These are phyloP conservation scores for Aspergillus transmontanensis DNA, from an alignment of 2,329 filamentous ascomycete genomes.

Conservation along the genomic window DNA sequence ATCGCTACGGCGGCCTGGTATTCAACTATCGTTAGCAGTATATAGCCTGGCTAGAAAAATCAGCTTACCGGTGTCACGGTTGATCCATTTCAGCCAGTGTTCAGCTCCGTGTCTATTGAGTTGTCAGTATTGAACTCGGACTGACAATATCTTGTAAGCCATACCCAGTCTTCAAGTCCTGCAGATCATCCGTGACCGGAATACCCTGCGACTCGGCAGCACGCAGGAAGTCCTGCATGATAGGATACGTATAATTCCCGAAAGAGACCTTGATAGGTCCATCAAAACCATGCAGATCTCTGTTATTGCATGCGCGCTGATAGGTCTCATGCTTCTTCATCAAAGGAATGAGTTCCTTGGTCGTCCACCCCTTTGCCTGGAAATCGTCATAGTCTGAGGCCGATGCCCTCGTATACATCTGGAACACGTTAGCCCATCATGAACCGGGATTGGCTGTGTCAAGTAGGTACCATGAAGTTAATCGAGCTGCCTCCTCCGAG, in stretches of 20 bases:
- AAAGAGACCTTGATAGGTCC: conserved; percentile 83
- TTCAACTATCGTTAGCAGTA: conserved; percentile 14
- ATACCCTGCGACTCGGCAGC: conserved; percentile 74
- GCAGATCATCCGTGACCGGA: conserved; percentile 72
- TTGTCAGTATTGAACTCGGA: not conserved
- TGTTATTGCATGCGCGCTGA: conserved; percentile 65
- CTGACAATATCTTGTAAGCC: not conserved
- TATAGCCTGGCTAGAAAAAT: not conserved
- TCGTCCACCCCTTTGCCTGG: conserved; percentile 77
- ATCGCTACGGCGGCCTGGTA: conserved; percentile 72
- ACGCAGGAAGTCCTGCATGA: conserved; percentile 78
- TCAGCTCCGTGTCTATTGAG: conserved; percentile 65
- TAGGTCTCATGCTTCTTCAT: conserved; percentile 84
- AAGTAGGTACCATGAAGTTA: conserved; percentile 67
- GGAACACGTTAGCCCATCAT: not conserved
- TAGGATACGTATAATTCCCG: conserved; percentile 77
- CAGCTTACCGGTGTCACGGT: conserved; percentile 56
- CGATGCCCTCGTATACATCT: conserved; percentile 74
- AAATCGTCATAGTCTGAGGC: conserved; percentile 78
- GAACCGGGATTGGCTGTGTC: not conserved
- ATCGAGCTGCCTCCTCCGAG: conserved; percentile 73
- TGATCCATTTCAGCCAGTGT: conserved; percentile 87
- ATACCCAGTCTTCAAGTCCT: conserved; percentile 61
- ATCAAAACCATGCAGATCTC: conserved; percentile 70
- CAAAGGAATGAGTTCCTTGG: conserved; percentile 71